Evolutionary conservation across 345 rosid genomes (phyloP).

Genomic region (Eucalyptus virginea): DNA sequence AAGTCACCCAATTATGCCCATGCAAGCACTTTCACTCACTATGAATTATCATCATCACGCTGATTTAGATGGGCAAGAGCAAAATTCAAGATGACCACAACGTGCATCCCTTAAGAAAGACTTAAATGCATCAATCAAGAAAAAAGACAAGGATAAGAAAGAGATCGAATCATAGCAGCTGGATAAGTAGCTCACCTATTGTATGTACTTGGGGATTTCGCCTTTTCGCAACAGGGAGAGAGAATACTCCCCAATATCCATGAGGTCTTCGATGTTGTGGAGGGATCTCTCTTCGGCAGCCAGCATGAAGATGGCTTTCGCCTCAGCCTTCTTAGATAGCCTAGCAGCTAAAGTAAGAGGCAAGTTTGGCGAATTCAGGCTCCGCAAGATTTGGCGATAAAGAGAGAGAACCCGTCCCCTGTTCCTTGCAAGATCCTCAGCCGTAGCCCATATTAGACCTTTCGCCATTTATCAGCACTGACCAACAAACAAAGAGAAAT

Average conservation of each 20-base stretch:
- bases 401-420: conserved; percentile 21
- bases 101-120: not conserved
- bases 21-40: not conserved
- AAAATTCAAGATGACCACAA: not conserved
- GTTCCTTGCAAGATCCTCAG: conserved; percentile 23
- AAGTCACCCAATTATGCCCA: not conserved
- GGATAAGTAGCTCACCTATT: not conserved
- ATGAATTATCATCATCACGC: not conserved
- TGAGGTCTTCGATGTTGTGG: conserved; percentile 32
- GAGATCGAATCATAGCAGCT: not conserved
- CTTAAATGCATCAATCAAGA: not conserved
- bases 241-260: conserved; percentile 28
- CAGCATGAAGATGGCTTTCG: conserved; percentile 25
- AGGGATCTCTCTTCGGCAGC: conserved; percentile 29
- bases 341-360: conserved; percentile 33
- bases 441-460: conserved; percentile 34
- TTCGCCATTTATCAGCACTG: not conserved
- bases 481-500: not conserved
- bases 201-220: conserved; percentile 24
- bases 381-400: conserved; percentile 30
- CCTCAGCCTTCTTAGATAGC: conserved; percentile 40
- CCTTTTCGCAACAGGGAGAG: conserved; percentile 25
- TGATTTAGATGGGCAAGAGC: not conserved
- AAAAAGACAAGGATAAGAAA: not conserved
- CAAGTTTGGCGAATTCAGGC: conserved; percentile 32